Percentiles rank a stretch among this genome's conserved stretches.
phyloP scores from a whole-genome alignment of 768 basidiomycete species.

The Termitomyces sp. region DNA sequence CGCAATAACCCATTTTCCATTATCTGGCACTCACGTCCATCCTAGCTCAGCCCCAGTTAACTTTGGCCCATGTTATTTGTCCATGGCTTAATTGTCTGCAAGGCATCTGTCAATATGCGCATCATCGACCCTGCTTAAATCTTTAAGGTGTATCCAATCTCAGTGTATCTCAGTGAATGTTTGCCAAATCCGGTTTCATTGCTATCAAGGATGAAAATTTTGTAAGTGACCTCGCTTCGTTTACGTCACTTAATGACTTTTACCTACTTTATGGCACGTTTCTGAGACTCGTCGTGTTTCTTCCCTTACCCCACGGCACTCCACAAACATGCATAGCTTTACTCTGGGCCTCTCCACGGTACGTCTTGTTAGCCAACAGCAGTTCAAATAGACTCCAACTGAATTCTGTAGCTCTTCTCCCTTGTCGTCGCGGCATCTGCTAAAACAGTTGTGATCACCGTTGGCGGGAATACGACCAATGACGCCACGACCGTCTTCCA shows the following conservation, averaged over 20 bases:
- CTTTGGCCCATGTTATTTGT: too few species aligned
- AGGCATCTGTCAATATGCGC: not conserved
- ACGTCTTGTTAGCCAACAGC: not conserved
- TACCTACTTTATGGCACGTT: constrained; percentile 1
- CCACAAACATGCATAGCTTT: not conserved
- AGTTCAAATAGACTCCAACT: not conserved
- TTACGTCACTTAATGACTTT: not conserved
- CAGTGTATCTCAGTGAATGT: not conserved
- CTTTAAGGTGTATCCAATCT: not conserved
- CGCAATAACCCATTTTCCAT: not conserved
- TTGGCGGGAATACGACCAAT: constrained; percentile 40
- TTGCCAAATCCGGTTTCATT: not conserved
- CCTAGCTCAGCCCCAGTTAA: not conserved
- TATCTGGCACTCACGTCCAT: not conserved
- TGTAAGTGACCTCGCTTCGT: not conserved
- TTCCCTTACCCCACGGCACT: not conserved
- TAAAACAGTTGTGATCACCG: constrained; percentile 37
- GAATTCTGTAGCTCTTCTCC: not conserved
- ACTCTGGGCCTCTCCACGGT: constrained; percentile 6
- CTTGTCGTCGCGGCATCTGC: constrained; percentile 19
- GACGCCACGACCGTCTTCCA: constrained; percentile 41
- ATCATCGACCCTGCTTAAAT: not conserved
- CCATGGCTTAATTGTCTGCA: not conserved
- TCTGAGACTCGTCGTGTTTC: not conserved
- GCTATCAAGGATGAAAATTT: not conserved